phyloP scores from a whole-genome alignment of 106 monocot species.

The Dendrobium catenatum region DNA sequence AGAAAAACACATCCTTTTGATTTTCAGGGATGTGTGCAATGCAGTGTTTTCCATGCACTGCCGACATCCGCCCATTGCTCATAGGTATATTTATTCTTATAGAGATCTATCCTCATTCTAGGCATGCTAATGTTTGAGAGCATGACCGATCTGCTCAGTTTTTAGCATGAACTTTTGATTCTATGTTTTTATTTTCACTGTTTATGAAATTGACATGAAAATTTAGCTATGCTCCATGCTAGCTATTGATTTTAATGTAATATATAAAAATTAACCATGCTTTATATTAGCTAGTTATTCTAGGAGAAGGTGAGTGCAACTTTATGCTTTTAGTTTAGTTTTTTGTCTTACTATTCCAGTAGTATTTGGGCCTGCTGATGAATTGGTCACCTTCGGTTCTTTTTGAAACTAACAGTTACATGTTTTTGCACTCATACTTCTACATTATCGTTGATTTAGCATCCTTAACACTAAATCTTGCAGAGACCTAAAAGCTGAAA shows the following conservation, averaged over 20 bases:
- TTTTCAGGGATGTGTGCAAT: conserved; percentile 54
- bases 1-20: conserved; percentile 42
- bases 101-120: neutral
- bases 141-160: neutral
- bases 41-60: conserved; percentile 51
- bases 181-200: neutral
- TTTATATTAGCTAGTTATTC: neutral
- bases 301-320: neutral
- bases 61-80: conserved; percentile 47
- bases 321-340: neutral
- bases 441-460: neutral
- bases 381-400: neutral
- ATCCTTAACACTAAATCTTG: neutral
- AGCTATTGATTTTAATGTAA: neutral
- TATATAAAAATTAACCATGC: neutral
- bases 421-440: neutral
- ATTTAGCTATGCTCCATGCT: neutral
- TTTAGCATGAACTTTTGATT: neutral
- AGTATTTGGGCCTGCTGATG: neutral
- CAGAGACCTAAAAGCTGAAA: conserved; percentile 62
- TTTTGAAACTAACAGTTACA: neutral
- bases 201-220: neutral
- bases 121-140: neutral
- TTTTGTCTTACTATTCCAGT: neutral
- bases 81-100: conserved; percentile 26